These are phyloP conservation scores for Globisporangium orthogonon DNA, from an alignment of 352 stramenopile species.

Conservation along the genomic window DNA sequence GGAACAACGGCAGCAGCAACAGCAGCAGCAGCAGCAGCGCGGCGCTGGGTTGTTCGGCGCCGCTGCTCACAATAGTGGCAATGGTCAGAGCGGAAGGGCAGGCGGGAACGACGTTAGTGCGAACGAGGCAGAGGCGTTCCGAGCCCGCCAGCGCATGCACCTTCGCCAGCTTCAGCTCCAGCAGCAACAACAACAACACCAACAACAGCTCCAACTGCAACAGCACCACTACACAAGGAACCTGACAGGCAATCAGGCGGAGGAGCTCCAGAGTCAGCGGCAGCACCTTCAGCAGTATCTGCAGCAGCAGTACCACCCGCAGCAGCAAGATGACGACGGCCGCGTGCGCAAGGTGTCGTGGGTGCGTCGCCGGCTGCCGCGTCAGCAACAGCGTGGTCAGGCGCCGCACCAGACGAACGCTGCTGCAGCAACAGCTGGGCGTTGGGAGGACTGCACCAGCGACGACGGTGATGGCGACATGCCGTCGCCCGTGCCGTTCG, in stretches of 20 bases:
- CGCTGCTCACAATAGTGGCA: no score
- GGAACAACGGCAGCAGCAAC: not conserved
- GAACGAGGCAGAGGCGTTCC: constrained; percentile 35
- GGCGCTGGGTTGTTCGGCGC: not conserved
- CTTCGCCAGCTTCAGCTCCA: constrained; percentile 17
- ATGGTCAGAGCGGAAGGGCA: no score
- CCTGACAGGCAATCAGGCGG: constrained; percentile 11
- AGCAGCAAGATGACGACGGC: constrained; percentile 14
- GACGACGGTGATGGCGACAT: constrained; percentile 12
- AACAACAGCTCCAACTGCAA: constrained; percentile 8
- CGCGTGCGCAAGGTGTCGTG: constrained; percentile 34
- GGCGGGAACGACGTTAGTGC: not conserved
- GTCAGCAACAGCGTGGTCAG: not conserved
- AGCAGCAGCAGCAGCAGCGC: not conserved
- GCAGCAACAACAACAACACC: constrained; percentile 1
- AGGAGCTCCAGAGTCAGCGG: constrained; percentile 10
- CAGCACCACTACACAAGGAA: not conserved
- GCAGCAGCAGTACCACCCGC: not conserved
- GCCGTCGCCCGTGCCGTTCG: constrained; percentile 15
- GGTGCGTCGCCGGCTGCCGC: constrained; percentile 15
- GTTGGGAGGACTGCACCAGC: constrained; percentile 9
- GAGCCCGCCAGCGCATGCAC: constrained; percentile 29
- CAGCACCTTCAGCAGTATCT: constrained; percentile 6
- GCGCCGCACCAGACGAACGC: not conserved
- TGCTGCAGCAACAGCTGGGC: not conserved